These are phyloP conservation scores for Cyclaneusma minus DNA, from an alignment of 2,329 filamentous ascomycete genomes.

Conservation along the genomic window DNA sequence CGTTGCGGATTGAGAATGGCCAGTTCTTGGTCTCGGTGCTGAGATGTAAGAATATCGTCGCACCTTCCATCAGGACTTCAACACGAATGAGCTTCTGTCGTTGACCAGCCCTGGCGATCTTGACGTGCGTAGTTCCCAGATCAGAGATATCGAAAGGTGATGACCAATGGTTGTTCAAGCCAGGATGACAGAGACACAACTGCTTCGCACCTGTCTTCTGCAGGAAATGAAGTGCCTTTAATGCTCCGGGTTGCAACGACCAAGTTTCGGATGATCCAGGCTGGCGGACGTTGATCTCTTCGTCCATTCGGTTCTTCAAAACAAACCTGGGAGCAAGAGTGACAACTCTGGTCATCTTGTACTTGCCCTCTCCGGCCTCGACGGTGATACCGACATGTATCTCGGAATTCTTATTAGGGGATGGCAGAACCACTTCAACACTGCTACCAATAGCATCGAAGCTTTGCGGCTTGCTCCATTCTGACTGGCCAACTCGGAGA, in stretches of 20 bases:
- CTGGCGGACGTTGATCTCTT: constrained; percentile 81
- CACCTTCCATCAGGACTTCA: constrained; percentile 82
- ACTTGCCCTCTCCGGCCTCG: constrained; percentile 86
- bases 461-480: constrained; percentile 95
- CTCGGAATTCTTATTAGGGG: constrained; percentile 53
- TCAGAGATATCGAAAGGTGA: constrained; percentile 97
- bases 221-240: constrained; percentile 80
- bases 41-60: constrained; percentile 85
- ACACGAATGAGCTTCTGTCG: constrained; percentile 76
- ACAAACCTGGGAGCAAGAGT: constrained; percentile 87
- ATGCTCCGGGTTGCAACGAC: constrained; percentile 58
- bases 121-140: constrained; percentile 81
- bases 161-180: constrained; percentile 93
- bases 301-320: constrained; percentile 79
- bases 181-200: constrained; percentile 81
- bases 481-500: constrained; percentile 74
- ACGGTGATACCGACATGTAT: constrained; percentile 86
- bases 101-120: constrained; percentile 80
- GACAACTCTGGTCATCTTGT: constrained; percentile 92
- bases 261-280: constrained; percentile 80
- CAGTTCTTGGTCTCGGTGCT: constrained; percentile 87
- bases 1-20: constrained; percentile 98
- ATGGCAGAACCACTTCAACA: constrained; percentile 72
- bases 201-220: constrained; percentile 75
- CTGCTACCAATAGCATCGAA: constrained; percentile 95